A percentile compares a stretch with the other conserved stretches of the same genome.
Evolutionary conservation across 352 stramenopile species (phyloP).

Genomic region (Salisapilia sapeloensis): DNA sequence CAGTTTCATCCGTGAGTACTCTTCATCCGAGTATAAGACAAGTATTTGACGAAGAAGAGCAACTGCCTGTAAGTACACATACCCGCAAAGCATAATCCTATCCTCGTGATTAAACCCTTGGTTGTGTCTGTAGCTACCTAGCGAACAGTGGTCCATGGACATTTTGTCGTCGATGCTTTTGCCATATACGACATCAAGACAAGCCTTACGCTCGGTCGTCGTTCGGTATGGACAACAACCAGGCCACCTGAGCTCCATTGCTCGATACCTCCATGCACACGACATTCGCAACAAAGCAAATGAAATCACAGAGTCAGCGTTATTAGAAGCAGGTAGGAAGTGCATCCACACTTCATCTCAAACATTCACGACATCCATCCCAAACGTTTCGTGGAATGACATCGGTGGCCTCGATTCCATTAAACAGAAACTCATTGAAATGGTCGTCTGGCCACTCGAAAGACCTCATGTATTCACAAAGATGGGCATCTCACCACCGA

Average conservation of each 20-base stretch:
- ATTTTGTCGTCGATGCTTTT: constrained; percentile 25
- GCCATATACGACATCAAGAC: constrained; percentile 26
- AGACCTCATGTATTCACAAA: constrained; percentile 57
- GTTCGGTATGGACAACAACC: constrained; percentile 64
- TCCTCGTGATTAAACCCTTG: background rate
- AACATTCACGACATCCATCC: constrained; percentile 22
- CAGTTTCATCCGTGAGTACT: constrained; percentile 24
- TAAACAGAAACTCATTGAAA: constrained; percentile 67
- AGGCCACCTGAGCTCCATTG: constrained; percentile 47
- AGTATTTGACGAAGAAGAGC: constrained; percentile 61
- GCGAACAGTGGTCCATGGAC: constrained; percentile 29
- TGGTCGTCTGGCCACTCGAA: constrained; percentile 76
- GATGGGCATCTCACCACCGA: constrained; percentile 64
- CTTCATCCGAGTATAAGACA: constrained; percentile 51
- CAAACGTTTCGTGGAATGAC: constrained; percentile 48
- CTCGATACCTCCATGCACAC: constrained; percentile 14
- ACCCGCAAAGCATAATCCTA: background rate
- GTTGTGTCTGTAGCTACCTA: constrained; percentile 17
- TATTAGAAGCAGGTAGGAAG: too few relatives aligned
- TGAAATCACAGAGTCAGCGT: too few relatives aligned
- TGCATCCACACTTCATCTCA: too few relatives aligned
- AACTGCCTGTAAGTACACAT: constrained; percentile 28
- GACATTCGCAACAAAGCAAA: too few relatives aligned
- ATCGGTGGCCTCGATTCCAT: constrained; percentile 53
- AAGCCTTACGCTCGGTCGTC: constrained; percentile 34